Evolutionary conservation across 495 filamentous ascomycete genomes (phyloP), one percentile per base, ranked within the genome.

Genomic region (Aspergillus bertholletiae): DNA sequence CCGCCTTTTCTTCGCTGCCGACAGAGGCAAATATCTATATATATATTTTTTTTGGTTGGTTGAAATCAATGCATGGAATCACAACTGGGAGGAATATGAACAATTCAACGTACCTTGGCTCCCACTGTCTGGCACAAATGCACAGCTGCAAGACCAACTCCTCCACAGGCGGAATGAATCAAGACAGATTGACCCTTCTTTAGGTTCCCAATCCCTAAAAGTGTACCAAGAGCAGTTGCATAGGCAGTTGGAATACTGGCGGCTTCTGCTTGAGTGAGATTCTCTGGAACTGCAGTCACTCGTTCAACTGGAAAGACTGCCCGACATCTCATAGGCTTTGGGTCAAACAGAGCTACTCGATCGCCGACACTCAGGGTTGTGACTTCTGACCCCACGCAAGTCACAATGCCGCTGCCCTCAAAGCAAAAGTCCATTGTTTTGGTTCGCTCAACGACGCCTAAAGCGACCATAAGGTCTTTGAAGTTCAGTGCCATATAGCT

Each of bases 11-110:
- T 9, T 69, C 49, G 15, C 53, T 72, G 13, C 75, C 69, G 17
- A 75, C 78, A 0, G 76, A 78, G 4, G 58, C 70, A 52, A 65
- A 80, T n/a, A 81, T 62, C 47, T 49, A 20, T 34, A n/a, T n/a
- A n/a, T n/a, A n/a, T n/a, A n/a, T 49, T 39, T 39, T 13, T 39
- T 13, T 39, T 39, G n/a, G n/a, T n/a, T n/a, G n/a, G n/a, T n/a
- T n/a, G n/a, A n/a, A n/a, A n/a, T n/a, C n/a, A n/a, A n/a, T n/a
- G n/a, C n/a, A n/a, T n/a, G n/a, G n/a, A n/a, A n/a, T n/a, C n/a
- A n/a, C n/a, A n/a, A n/a, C n/a, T n/a, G n/a, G n/a, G n/a, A n/a
- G n/a, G n/a, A n/a, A n/a, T n/a, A n/a, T n/a, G n/a, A n/a, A n/a
- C n/a, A n/a, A n/a, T 13, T 13, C 7, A 8, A 5, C 7, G 9